Percentiles rank a stretch among this genome's conserved stretches.
These are phyloP conservation scores for Neonectria hederae DNA, from an alignment of 2,329 filamentous ascomycete species.

Conservation along the genomic window DNA sequence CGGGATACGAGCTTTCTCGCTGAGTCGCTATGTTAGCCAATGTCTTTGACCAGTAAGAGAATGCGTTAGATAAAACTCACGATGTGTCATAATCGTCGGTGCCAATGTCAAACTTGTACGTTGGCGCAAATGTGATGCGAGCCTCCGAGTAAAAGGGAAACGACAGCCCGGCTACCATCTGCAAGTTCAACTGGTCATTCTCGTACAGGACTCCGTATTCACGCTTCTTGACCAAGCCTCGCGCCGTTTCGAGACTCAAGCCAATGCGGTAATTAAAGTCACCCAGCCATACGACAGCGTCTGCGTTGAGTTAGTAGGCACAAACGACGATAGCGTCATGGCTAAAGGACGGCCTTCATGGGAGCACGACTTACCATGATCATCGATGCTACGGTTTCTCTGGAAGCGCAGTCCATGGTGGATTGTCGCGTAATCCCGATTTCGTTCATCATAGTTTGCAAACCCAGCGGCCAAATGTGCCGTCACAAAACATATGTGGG, in stretches of 20 bases:
- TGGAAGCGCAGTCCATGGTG: constrained; percentile 89
- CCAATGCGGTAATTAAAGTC: constrained; percentile 99
- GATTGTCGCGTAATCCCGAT: constrained; percentile 91
- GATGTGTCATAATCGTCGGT: constrained; percentile 92
- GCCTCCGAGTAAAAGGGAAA: constrained; percentile 95
- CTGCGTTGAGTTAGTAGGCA: constrained; percentile 49
- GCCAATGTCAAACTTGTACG: constrained; percentile 94
- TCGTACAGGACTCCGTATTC: constrained; percentile 85
- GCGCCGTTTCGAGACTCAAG: constrained; percentile 79
- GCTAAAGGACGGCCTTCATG: background rate
- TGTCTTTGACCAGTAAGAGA: background rate
- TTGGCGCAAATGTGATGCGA: constrained; percentile 87
- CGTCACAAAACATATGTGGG: constrained; percentile 93
- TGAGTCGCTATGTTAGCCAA: constrained; percentile 45
- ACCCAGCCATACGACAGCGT: constrained; percentile 90
- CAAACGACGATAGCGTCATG: background rate
- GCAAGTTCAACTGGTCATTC: constrained; percentile 94
- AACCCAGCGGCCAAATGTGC: constrained; percentile 97
- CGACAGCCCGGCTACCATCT: constrained; percentile 91
- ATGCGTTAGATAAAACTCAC: constrained; percentile 55
- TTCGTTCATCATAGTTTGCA: constrained; percentile 94
- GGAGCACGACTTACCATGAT: constrained; percentile 71
- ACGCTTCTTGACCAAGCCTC: constrained; percentile 74
- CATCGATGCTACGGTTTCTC: constrained; percentile 87
- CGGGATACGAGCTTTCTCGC: constrained; percentile 92